Conservation (phyloP, 1,284 basidiomycete species). For the Leccinum brunneo-olivaceum region DNA sequence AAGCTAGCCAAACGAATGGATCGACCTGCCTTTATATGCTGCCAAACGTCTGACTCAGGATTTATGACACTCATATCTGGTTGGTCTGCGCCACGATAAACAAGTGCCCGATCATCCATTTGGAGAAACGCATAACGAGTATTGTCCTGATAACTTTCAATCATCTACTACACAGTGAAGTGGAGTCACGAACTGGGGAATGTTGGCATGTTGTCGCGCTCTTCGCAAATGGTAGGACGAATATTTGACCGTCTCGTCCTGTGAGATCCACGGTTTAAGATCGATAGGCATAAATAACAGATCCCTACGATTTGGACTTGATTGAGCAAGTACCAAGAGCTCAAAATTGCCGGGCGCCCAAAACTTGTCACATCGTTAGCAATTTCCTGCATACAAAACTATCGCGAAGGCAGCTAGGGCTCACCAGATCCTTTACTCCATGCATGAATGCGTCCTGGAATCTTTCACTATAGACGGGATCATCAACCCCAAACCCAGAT, state of each 20-base stretch:
- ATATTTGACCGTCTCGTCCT: slow-evolving; percentile 69
- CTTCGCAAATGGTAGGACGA: slow-evolving; percentile 89
- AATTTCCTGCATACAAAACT: slow-evolving; percentile 2
- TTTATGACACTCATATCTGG: slow-evolving; percentile 98
- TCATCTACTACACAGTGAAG: background rate
- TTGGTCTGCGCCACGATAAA: slow-evolving; percentile 97
- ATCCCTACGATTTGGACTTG: slow-evolving; percentile 42
- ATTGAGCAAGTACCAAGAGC: slow-evolving; percentile 62
- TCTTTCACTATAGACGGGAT: slow-evolving; percentile 53
- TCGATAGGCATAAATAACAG: background rate
- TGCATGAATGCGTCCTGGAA: slow-evolving; percentile 85
- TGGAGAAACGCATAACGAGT: slow-evolving; percentile 93
- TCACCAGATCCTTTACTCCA: slow-evolving; percentile 62
- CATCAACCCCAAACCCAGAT: slow-evolving; percentile 67
- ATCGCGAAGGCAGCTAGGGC: slow-evolving; percentile 15
- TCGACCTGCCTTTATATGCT: slow-evolving; percentile 74
- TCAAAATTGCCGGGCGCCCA: slow-evolving; percentile 91
- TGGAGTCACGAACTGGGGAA: slow-evolving; percentile 59
- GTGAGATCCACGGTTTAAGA: slow-evolving; percentile 1
- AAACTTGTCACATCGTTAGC: slow-evolving; percentile 47
- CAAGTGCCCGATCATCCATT: slow-evolving; percentile 88
- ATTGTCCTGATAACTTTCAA: slow-evolving; percentile 59
- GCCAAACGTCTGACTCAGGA: slow-evolving; percentile 98
- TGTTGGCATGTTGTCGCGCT: slow-evolving; percentile 90
- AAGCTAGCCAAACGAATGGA: background rate